Conservation (phyloP, 495 filamentous ascomycete genomes). For the Hyaloscypha hepaticicola region DNA sequence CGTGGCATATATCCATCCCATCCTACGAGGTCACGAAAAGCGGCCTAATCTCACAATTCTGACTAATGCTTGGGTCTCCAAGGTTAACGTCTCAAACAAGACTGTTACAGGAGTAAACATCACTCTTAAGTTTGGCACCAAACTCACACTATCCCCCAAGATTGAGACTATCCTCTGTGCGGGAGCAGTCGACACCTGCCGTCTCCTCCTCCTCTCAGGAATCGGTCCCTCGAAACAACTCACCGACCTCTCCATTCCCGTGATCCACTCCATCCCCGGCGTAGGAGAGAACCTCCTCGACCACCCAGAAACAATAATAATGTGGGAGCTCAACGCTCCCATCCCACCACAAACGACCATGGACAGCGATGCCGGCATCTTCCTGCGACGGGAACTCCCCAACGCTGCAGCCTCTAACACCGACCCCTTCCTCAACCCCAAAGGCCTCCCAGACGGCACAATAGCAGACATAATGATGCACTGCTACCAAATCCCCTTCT, state of each 20-base stretch:
- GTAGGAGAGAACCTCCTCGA: conserved; percentile 76
- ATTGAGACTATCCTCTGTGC: conserved; percentile 75
- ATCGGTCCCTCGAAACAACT: conserved; percentile 71
- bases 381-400: conserved; percentile 67
- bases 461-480: conserved; percentile 87
- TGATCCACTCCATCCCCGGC: conserved; percentile 69
- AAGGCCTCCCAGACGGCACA: conserved; percentile 55
- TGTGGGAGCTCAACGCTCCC: conserved; percentile 79
- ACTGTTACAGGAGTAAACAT: conserved; percentile 65
- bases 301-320: conserved; percentile 45
- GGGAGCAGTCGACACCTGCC: conserved; percentile 57
- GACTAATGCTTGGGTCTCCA: conserved; percentile 77
- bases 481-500: conserved; percentile 87
- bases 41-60: conserved; percentile 76
- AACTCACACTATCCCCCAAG: conserved; percentile 58
- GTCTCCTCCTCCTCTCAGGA: conserved; percentile 67
- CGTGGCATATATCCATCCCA: conserved; percentile 86
- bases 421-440: conserved; percentile 28
- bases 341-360: conserved; percentile 77
- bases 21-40: conserved; percentile 72
- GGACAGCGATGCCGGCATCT: conserved; percentile 83
- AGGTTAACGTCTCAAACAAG: conserved; percentile 64
- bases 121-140: conserved; percentile 61
- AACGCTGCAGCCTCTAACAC: conserved; percentile 53
- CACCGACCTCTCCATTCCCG: conserved; percentile 59